A percentile compares a stretch with the other conserved stretches of the same genome.
Conservation (phyloP, 768 basidiomycete species). For the Tulasnella sp. region DNA sequence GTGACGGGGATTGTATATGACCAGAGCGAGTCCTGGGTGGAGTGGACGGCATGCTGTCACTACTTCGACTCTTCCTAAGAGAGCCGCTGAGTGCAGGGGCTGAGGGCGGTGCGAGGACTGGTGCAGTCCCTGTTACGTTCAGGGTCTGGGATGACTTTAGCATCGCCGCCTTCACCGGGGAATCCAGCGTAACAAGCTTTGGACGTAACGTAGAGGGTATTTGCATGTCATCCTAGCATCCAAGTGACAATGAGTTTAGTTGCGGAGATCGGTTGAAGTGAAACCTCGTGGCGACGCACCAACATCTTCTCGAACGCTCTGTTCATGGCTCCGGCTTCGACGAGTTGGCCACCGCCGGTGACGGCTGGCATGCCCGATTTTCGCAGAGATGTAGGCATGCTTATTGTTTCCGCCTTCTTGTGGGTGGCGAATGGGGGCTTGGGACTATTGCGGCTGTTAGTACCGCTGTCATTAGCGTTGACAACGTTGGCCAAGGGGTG, state of each 20-base stretch:
- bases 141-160: slow-evolving; percentile 71
- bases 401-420: background rate
- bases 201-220: slow-evolving; percentile 68
- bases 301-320: slow-evolving; percentile 72
- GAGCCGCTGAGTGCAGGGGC: slow-evolving; percentile 40
- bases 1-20: slow-evolving; percentile 9
- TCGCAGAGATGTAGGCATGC: background rate
- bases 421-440: background rate
- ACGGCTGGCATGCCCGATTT: background rate
- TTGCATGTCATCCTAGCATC: slow-evolving; percentile 70
- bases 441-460: background rate
- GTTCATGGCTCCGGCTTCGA: slow-evolving; percentile 36
- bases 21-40: slow-evolving; percentile 19
- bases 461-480: background rate
- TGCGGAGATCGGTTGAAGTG: background rate
- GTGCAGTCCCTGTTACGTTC: slow-evolving; percentile 26
- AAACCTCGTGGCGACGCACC: slow-evolving; percentile 33
- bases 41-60: background rate
- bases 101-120: slow-evolving; percentile 25
- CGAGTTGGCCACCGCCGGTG: slow-evolving; percentile 1
- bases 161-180: slow-evolving; percentile 84
- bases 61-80: slow-evolving; percentile 26
- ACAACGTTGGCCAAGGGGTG: background rate
- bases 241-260: background rate
- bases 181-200: slow-evolving; percentile 70